Base-by-base conservation (phyloP, 352 stramenopile genomes). In the Pythium pectinolyticum region DNA sequence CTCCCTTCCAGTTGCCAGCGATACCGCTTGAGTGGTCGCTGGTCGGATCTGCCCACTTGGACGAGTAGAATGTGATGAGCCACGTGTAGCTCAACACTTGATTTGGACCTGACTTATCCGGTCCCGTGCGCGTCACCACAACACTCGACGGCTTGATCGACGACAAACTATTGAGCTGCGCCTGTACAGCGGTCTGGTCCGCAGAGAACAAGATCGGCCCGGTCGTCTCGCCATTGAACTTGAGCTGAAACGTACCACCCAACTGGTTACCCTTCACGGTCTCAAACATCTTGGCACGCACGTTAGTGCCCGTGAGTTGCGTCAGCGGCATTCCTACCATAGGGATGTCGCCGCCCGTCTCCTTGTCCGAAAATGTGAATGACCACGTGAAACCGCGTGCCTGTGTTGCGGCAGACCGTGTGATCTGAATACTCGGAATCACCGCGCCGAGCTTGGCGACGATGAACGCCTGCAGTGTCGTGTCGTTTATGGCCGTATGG, bases 41-140 rank as follows among this genome's bases (percentile, higher is more conserved):
- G 2, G 92, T 98, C 27, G 95, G 94, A 61, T 98, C 86, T n/a
- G 73, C 79, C 94, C 94, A 98, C 5, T 77, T 67, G 1, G 94
- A 98, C 6, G 95, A 98, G 22, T 67, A 63, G 73, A 99, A 99
- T 22, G 94, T 98, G 35, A 99, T 84, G 7, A 77, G 73, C 94
- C 94, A 98, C 27, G 73, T 86, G 68, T 97, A 98, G 7, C 87
- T 81, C 1, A 84, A 47, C 1, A 97, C 92, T 70, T 98, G 89
- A 14, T 69, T 75, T 30, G 62, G 59, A 19, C 70, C 51, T 12
- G 78, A 72, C 7, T 74, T 73, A 10, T 50, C 49, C 22, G 79
- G 61, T 1, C 78, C 84, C 8, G 67, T 57, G 8, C 91, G 77
- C 31, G 79, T 79, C 1, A 99, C 95, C 8, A 89, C 49, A 9